Base-by-base conservation (phyloP, 768 basidiomycete species). In the Lactarius pseudohatsudake region DNA sequence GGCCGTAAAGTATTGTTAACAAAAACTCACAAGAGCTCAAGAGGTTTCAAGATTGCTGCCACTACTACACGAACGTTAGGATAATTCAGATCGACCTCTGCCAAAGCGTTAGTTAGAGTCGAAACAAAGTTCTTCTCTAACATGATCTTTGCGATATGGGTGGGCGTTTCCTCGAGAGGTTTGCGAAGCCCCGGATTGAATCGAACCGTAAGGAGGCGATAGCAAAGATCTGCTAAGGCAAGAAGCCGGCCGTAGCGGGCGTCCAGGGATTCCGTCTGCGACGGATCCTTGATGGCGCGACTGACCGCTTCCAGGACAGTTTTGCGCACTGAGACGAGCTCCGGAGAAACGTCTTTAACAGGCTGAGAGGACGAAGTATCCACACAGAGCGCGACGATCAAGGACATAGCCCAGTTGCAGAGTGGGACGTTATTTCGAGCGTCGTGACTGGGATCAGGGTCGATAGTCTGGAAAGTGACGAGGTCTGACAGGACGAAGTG, bases 121-220 rank as follows among this genome's bases (percentile, higher is more conserved):
- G 90, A 84, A 18, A 98, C 97, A 69, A 93, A 96, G 74, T 92
- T 92, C 80, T 98, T 98, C 81, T 99, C 97, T 59, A 99, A 78
- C 97, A 99, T 99, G 69, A 96, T 85, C 79, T 98, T 98, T 26
- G 96, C 94, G 61, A 98, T 84, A 68, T 97, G 96, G 9, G 95
- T 89, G 4, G 90, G 89, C n/a, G 83, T 83, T 59, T 94, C 96
- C 59, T 80, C 83, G 64, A 83, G 86, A 55, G 86, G 80, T 62
- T 85, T 82, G 65, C 79, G 79, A 41, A 79, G 75, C 7, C 79
- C 79, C 66, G 71, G 76, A 72, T 84, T 88, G 76, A 90, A 87
- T 34, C 90, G 86, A 28, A 91, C 89, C 1, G 89, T 91, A 64
- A 99, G 81, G 40, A 99, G 80, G 10, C 94, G 90, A 76, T 92